phyloP scores from a whole-genome alignment of 1,139 yeast species.

The Protomyces macrosporus region DNA sequence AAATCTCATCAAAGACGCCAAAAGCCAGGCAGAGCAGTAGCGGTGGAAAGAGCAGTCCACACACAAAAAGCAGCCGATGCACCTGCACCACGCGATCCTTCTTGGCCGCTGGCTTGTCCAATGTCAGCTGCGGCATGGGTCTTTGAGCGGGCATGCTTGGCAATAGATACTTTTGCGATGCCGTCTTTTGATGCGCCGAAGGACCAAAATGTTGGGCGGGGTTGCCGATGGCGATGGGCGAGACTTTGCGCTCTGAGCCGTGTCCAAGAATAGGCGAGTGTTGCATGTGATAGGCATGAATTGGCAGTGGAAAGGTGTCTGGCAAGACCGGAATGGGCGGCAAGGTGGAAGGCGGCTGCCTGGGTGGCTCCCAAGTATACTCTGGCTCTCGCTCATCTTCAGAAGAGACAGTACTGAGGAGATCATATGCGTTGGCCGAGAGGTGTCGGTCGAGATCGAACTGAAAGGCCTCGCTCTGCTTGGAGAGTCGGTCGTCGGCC shows the following conservation, averaged over 20 bases:
- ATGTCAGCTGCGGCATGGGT: conserved; percentile 3
- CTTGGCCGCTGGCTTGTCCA: conserved; percentile 1
- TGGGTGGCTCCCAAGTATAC: conserved; percentile 1
- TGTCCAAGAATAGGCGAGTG: neutral
- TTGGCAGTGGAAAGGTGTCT: neutral
- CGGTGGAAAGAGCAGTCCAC: conserved; percentile 9
- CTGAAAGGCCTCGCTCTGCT: neutral
- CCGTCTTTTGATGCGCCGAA: conserved; percentile 3
- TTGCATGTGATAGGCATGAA: neutral
- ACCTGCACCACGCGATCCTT: neutral
- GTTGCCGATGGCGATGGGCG: neutral
- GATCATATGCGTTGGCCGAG: neutral
- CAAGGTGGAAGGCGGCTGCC: conserved; percentile 7
- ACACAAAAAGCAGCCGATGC: conserved; percentile 3
- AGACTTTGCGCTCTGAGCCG: neutral
- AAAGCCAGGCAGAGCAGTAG: conserved; percentile 1
- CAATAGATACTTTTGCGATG: conserved; percentile 4
- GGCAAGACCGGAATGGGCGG: conserved; percentile 20
- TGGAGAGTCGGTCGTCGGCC: neutral
- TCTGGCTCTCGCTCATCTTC: neutral
- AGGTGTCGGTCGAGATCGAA: neutral
- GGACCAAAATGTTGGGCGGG: neutral
- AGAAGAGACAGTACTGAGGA: neutral
- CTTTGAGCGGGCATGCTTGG: conserved; percentile 2
- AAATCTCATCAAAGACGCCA: conserved; percentile 10